phyloP scores from a whole-genome alignment of 1,284 basidiomycete species.

The Rhodotorula sp. region DNA sequence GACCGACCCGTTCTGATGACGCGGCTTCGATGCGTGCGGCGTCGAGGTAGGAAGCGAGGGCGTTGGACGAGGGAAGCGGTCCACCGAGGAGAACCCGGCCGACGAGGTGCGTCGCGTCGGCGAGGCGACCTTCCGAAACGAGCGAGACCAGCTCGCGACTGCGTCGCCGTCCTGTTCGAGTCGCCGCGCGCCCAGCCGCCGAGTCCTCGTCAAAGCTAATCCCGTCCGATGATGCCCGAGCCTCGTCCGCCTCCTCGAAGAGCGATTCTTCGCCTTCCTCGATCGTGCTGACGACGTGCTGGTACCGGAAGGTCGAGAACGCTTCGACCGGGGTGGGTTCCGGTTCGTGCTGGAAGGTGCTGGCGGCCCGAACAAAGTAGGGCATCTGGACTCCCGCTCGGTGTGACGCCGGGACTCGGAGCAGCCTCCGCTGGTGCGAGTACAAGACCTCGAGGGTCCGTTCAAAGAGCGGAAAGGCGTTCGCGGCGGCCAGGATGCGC shows the following conservation, averaged over 20 bases:
- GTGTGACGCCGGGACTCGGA: conserved; percentile 1
- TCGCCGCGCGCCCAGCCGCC: not conserved
- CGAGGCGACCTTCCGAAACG: not conserved
- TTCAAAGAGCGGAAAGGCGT: conserved; percentile 22
- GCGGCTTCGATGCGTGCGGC: not conserved
- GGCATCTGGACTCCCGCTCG: not conserved
- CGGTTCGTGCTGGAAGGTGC: not conserved
- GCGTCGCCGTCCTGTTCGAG: not conserved
- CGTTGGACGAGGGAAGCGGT: conserved; percentile 1
- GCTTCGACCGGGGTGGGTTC: conserved; percentile 12
- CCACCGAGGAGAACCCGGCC: not conserved
- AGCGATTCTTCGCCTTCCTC: conserved; percentile 7
- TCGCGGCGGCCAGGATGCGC: not conserved
- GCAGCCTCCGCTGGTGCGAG: not conserved
- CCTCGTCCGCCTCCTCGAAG: not conserved
- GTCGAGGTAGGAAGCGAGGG: not conserved
- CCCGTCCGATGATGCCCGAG: no score
- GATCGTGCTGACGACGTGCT: conserved; percentile 13
- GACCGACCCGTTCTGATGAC: no score
- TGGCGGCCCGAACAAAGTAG: conserved; percentile 4
- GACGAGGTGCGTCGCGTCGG: not conserved
- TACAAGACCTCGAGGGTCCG: not conserved
- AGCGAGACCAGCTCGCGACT: not conserved
- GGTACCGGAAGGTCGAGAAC: conserved; percentile 21
- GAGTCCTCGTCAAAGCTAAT: not conserved